Evolutionary conservation across 1,284 basidiomycete species (phyloP).

Genomic region (Ganoderma meredithae): DNA sequence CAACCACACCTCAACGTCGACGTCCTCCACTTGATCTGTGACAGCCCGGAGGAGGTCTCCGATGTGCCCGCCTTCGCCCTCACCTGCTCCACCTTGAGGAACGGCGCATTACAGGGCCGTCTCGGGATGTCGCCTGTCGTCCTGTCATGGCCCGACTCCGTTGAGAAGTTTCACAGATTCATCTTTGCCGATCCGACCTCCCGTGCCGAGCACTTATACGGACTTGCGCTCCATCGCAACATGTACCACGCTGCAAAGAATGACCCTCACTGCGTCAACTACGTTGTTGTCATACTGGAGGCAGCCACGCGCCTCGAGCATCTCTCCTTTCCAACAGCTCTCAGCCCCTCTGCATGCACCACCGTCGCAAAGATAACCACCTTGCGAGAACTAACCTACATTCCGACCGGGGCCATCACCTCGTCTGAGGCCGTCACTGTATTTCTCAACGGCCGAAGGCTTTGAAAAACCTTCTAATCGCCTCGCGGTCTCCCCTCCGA

Average conservation of each 20-base stretch:
- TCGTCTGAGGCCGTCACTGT: too few relatives aligned
- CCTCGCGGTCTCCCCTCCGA: neutral
- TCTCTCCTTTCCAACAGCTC: neutral
- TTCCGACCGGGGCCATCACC: neutral
- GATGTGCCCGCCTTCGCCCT: neutral
- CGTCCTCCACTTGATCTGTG: neutral
- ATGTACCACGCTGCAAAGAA: neutral
- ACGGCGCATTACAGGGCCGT: neutral
- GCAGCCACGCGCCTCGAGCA: neutral
- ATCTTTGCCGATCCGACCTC: neutral
- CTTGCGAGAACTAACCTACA: neutral
- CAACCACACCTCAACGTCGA: neutral
- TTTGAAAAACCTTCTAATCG: neutral
- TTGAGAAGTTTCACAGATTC: neutral
- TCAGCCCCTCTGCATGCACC: neutral
- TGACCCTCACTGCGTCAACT: neutral
- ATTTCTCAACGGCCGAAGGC: neutral
- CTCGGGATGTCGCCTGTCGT: conserved; percentile 1
- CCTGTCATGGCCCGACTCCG: neutral
- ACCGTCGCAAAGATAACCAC: neutral
- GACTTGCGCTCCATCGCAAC: neutral
- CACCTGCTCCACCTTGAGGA: conserved; percentile 1
- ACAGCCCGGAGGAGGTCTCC: neutral
- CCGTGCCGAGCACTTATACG: neutral
- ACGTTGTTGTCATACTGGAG: neutral